Evolutionary conservation across 441 rosid genomes (phyloP).

Genomic region (Syzygium syzygioides): DNA sequence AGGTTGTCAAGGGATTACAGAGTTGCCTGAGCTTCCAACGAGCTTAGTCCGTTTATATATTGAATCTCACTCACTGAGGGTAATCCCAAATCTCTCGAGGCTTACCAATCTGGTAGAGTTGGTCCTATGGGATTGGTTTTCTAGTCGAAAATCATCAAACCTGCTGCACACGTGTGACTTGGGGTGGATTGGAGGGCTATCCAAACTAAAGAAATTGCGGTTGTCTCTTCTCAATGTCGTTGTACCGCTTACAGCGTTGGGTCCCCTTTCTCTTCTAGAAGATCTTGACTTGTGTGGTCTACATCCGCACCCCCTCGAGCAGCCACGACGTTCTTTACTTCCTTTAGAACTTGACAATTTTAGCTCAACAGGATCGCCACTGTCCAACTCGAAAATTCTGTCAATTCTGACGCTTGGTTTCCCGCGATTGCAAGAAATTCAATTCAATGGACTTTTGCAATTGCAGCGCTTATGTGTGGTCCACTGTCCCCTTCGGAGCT

Average conservation of each 20-base stretch:
- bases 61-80: accelerated
- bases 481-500: accelerated
- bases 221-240: accelerated
- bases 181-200: accelerated
- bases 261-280: accelerated
- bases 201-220: accelerated
- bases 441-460: background rate
- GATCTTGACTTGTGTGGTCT: accelerated
- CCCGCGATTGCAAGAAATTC: background rate
- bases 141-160: accelerated
- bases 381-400: accelerated
- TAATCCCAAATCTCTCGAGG: background rate
- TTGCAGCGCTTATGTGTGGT: accelerated
- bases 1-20: accelerated
- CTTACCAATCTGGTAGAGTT: background rate
- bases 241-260: accelerated
- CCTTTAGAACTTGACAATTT: accelerated
- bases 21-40: background rate
- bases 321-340: accelerated
- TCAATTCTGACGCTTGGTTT: accelerated
- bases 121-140: accelerated
- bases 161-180: background rate
- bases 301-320: background rate
- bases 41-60: accelerated
- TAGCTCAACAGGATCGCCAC: accelerated